Evolutionary conservation across 305 asterid genomes (phyloP).

Genomic region (Fraxinus ornus): DNA sequence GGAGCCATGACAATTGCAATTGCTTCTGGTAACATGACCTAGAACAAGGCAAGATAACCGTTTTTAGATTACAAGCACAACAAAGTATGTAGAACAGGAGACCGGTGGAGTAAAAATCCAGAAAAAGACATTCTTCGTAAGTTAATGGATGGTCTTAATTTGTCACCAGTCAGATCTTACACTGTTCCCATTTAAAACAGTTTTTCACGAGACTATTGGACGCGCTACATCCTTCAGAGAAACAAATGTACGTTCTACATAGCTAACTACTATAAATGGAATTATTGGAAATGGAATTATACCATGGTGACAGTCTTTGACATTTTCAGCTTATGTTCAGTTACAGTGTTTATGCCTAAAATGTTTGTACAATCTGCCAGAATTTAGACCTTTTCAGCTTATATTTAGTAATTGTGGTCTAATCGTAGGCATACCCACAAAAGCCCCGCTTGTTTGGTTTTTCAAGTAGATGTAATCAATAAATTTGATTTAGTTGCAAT

Average conservation of each 20-base stretch:
- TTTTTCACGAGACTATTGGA: neutral
- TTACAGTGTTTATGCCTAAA: neutral
- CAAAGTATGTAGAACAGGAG: conserved; percentile 2
- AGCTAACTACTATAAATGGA: neutral
- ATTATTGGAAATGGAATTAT: neutral
- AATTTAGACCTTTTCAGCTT: neutral
- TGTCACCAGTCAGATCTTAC: neutral
- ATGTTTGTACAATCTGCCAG: neutral
- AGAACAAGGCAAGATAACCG: conserved; percentile 24
- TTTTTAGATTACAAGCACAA: neutral
- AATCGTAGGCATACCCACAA: neutral
- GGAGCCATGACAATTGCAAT: conserved; percentile 99
- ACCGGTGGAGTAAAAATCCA: conserved; percentile 13
- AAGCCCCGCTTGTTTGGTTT: neutral
- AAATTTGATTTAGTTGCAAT: neutral
- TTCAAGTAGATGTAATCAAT: neutral
- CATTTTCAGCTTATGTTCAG: neutral
- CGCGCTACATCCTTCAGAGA: neutral
- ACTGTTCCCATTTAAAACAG: neutral
- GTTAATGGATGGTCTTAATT: neutral
- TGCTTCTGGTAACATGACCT: conserved; percentile 98
- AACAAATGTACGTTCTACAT: neutral
- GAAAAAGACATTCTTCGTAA: neutral
- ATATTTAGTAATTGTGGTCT: neutral
- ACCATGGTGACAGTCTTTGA: neutral